Evolutionary conservation across 805 yeast genomes (phyloP).

Genomic region (Yarrowia sp.): DNA sequence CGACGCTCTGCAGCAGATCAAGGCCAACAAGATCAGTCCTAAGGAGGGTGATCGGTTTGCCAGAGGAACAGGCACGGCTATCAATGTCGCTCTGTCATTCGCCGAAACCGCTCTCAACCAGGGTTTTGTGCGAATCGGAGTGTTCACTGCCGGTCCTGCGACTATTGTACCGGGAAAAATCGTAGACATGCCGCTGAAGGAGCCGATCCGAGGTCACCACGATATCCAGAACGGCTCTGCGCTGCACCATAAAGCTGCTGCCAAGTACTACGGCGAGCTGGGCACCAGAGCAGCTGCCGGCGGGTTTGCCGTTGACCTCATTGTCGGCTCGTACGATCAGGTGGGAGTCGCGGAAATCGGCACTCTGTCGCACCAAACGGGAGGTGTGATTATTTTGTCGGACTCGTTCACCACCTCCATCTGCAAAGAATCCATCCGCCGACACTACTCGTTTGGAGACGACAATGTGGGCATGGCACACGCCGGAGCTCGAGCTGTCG

Average conservation of each 20-base stretch:
- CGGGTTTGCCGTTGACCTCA: conserved; percentile 83
- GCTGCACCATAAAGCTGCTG: conserved; percentile 83
- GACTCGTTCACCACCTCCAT: conserved; percentile 95
- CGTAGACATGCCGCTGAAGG: conserved; percentile 87
- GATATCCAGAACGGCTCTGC: conserved; percentile 92
- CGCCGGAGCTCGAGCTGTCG: conserved; percentile 57
- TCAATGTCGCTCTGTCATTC: conserved; percentile 80
- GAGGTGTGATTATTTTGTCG: conserved; percentile 83
- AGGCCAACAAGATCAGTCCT: conserved; percentile 80
- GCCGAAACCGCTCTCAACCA: conserved; percentile 79
- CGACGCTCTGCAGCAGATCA: conserved; percentile 75
- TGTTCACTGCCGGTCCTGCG: conserved; percentile 94
- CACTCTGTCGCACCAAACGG: conserved; percentile 77
- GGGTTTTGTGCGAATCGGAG: conserved; percentile 82
- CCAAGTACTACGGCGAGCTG: conserved; percentile 74
- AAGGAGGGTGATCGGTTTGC: conserved; percentile 84
- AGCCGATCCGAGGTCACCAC: conserved; percentile 95
- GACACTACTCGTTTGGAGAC: conserved; percentile 60
- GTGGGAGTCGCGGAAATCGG: conserved; percentile 94
- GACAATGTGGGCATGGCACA: conserved; percentile 31
- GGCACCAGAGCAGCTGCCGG: conserved; percentile 73
- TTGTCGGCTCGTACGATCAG: conserved; percentile 96
- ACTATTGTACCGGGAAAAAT: conserved; percentile 94
- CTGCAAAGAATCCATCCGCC: conserved; percentile 87
- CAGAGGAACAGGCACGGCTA: conserved; percentile 92